Percentiles rank a stretch among this genome's conserved stretches.
Conservation (phyloP, 2,329 filamentous ascomycete genomes). For the Aulographum hederae region DNA sequence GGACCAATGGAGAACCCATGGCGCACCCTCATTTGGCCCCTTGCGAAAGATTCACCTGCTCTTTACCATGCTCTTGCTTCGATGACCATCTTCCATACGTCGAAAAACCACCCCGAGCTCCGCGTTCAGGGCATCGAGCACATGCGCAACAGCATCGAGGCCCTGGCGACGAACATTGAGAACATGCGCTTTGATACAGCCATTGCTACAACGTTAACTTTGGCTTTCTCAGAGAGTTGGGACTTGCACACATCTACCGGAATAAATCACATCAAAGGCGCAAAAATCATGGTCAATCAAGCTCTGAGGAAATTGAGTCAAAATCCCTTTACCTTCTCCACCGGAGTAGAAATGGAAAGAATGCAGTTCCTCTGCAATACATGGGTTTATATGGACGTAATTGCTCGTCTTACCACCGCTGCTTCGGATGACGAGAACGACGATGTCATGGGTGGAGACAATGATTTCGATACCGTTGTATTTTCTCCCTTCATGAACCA, state of each 20-base stretch:
- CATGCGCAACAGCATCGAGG: constrained; percentile 45
- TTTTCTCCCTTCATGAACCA: constrained; percentile 17
- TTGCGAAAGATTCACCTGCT: constrained; percentile 44
- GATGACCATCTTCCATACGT: constrained; percentile 51
- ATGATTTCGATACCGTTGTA: constrained; percentile 29
- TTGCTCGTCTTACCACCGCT: constrained; percentile 46
- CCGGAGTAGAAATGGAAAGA: constrained; percentile 31
- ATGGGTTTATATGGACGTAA: constrained; percentile 59
- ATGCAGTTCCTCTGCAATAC: constrained; percentile 52
- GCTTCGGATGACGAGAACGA: constrained; percentile 30
- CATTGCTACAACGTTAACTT: constrained; percentile 49
- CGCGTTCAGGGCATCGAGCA: constrained; percentile 48
- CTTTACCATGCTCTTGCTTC: constrained; percentile 50
- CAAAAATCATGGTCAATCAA: constrained; percentile 43
- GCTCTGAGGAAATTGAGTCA: constrained; percentile 31
- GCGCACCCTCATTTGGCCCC: constrained; percentile 51
- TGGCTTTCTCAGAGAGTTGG: constrained; percentile 56
- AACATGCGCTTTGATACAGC: constrained; percentile 47
- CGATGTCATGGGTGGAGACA: constrained; percentile 5
- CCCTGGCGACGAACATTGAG: constrained; percentile 38
- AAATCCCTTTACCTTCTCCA: constrained; percentile 16
- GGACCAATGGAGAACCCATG: constrained; percentile 52
- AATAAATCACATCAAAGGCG: constrained; percentile 50
- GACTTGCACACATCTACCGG: constrained; percentile 51
- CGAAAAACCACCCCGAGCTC: constrained; percentile 36